These are phyloP conservation scores for Aureobasidium sp. DNA, from an alignment of 2,329 filamentous ascomycete genomes.

Conservation along the genomic window DNA sequence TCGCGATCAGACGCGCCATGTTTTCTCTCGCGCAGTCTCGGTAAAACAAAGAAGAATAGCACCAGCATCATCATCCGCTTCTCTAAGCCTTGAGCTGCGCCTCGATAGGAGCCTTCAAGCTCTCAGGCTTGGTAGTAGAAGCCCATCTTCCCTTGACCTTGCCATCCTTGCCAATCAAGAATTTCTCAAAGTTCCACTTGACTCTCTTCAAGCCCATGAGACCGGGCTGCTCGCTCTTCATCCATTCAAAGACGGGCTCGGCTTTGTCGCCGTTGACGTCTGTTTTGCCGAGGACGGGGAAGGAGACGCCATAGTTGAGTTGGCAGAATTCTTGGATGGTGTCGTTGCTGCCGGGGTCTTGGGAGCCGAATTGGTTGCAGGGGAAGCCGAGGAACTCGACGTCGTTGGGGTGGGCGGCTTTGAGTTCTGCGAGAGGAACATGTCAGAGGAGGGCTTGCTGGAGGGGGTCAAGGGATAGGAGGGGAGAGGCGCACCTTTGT, in stretches of 20 bases:
- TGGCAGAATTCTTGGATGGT: conserved; percentile 69
- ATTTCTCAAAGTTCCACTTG: conserved; percentile 99
- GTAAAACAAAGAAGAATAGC: too few species aligned
- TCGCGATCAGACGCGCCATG: background rate
- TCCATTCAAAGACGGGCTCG: conserved; percentile 70
- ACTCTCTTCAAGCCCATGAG: conserved; percentile 80
- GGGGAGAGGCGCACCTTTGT: conserved; percentile 48
- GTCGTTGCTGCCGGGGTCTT: conserved; percentile 71
- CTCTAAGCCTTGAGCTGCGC: conserved; percentile 53
- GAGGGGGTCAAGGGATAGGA: background rate
- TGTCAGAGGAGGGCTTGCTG: background rate
- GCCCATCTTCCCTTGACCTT: conserved; percentile 82
- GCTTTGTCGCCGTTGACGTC: conserved; percentile 86
- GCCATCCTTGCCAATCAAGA: conserved; percentile 79
- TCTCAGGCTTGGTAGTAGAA: conserved; percentile 78
- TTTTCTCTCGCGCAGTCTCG: background rate
- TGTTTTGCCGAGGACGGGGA: conserved; percentile 85
- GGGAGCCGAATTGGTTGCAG: conserved; percentile 92
- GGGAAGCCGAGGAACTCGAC: conserved; percentile 92
- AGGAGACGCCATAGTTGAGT: conserved; percentile 87
- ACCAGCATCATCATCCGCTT: background rate
- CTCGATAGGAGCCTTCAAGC: conserved; percentile 66
- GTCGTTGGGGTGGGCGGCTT: conserved; percentile 61
- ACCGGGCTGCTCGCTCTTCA: conserved; percentile 67
- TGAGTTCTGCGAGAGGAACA: conserved; percentile 41